phyloP scores from a whole-genome alignment of 1,139 yeast species.

The Williopsis jadinii region DNA sequence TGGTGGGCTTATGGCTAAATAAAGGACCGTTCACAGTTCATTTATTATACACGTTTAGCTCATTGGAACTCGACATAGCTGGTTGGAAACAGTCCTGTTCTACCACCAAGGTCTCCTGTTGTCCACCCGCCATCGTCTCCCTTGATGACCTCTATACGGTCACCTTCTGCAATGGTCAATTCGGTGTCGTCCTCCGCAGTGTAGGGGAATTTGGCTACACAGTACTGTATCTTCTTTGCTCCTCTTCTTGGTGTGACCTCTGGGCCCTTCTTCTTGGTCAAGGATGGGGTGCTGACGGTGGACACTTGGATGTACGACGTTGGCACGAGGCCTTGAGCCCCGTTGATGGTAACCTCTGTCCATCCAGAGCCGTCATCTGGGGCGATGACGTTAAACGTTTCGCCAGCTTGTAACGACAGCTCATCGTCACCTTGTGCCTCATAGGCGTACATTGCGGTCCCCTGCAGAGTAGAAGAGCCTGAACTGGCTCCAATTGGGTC shows the following conservation, averaged over 20 bases:
- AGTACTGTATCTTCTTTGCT: constrained; percentile 44
- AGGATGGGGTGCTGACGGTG: constrained; percentile 8
- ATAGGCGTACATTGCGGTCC: constrained; percentile 57
- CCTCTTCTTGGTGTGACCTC: constrained; percentile 73
- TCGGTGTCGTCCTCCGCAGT: constrained; percentile 82
- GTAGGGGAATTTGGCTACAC: constrained; percentile 76
- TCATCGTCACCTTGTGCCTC: constrained; percentile 74
- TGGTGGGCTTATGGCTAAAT: no score
- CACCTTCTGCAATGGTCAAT: constrained; percentile 66
- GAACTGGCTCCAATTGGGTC: constrained; percentile 1
- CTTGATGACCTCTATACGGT: constrained; percentile 57
- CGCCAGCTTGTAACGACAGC: constrained; percentile 54
- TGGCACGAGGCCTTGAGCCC: constrained; percentile 76
- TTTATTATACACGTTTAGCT: not conserved
- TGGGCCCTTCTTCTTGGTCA: constrained; percentile 59
- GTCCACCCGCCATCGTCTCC: constrained; percentile 97
- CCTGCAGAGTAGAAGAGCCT: constrained; percentile 8
- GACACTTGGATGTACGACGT: constrained; percentile 64
- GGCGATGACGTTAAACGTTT: constrained; percentile 48
- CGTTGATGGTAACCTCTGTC: constrained; percentile 50
- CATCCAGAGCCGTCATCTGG: constrained; percentile 93
- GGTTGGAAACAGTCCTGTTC: constrained; percentile 72
- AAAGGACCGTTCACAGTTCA: no score
- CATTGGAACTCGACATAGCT: constrained; percentile 37
- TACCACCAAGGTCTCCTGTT: constrained; percentile 75